Base-by-base conservation (phyloP, 768 basidiomycete species). In the Dioszegia aurantiaca region DNA sequence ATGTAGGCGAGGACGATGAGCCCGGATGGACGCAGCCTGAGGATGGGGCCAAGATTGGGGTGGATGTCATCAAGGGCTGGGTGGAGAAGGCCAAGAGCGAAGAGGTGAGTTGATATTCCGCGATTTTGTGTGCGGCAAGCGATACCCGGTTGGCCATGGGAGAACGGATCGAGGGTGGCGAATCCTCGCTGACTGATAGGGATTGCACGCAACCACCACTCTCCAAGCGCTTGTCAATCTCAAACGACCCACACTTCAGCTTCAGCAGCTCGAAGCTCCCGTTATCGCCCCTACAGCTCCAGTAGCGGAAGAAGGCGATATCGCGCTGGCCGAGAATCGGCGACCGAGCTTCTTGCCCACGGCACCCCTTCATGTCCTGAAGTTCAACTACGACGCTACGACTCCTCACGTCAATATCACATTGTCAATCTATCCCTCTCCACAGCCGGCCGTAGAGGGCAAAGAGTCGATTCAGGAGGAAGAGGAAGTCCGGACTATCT, bases 141-240 rank as follows among this genome's bases (percentile, higher is more conserved):
- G 41, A 21, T 33, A 24, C 8, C 8, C 33, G 27, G 28, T 36
- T 6, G 48, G n/a, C 10, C 8, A 19, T 8, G 33, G 31, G 19
- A n/a, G n/a, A n/a, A n/a, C n/a, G n/a, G 19, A 17, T 33, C 27
- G 17, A 5, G n/a, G 31, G 48, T 49, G 48, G 48, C 48, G 48
- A 36, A 49, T 24, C 27, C 14, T 19, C 39, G 45, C 30, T 57
- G 23, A 36, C 37, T 30, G 10, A 16, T 64, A 90, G 89, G 75
- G 84, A 28, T 82, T 85, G 10, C 87, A 90, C 68, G 85, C 91
- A 0, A 94, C 92, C 0, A 97, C 92, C 0, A 94, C 92, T 1
- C 81, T 97, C 0, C 92, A 95, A 78, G 92, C 92, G 0, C 82
- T 93, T 31, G 91, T 95, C 63, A 97, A 95, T 72, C 84, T 95